Percentiles rank a stretch among this genome's conserved stretches.
These are phyloP conservation scores for Elsinoe fawcettii DNA, from an alignment of 2,329 filamentous ascomycete genomes.

Conservation along the genomic window DNA sequence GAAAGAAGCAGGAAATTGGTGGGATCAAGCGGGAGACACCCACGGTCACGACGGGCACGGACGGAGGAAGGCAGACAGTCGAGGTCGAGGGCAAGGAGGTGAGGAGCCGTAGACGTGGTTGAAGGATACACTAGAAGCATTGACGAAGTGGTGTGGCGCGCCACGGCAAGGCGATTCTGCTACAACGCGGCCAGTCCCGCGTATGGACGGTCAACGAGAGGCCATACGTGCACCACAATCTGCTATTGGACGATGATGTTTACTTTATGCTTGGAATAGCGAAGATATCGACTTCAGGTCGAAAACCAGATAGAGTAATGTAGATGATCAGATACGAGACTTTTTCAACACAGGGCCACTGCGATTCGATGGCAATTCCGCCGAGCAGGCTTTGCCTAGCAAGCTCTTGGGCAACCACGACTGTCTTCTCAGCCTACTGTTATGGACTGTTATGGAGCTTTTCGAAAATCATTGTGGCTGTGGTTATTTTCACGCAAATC, in stretches of 20 bases:
- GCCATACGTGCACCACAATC: neutral
- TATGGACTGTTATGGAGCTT: too few species aligned
- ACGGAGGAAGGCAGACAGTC: conserved; percentile 24
- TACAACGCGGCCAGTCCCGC: too few species aligned
- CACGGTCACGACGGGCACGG: conserved; percentile 21
- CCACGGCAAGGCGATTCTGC: too few species aligned
- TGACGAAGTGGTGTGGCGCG: too few species aligned
- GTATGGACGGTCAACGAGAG: neutral
- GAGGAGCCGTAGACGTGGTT: conserved; percentile 14
- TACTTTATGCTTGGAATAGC: neutral
- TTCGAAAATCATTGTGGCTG: neutral
- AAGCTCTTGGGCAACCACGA: too few species aligned
- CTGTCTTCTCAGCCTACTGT: too few species aligned
- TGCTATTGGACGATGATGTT: neutral
- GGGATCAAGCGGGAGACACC: conserved; percentile 20
- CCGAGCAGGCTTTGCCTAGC: too few species aligned
- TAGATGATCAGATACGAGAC: neutral
- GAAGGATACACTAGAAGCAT: neutral
- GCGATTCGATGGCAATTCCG: too few species aligned
- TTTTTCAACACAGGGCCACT: neutral
- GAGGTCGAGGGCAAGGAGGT: conserved; percentile 20
- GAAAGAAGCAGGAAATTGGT: conserved; percentile 21
- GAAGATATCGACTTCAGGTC: neutral
- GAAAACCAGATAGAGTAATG: conserved; percentile 11
- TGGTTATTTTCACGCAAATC: neutral